Conservation (phyloP, 192 early-diverging fungal genomes). For the Podila epicladia region DNA sequence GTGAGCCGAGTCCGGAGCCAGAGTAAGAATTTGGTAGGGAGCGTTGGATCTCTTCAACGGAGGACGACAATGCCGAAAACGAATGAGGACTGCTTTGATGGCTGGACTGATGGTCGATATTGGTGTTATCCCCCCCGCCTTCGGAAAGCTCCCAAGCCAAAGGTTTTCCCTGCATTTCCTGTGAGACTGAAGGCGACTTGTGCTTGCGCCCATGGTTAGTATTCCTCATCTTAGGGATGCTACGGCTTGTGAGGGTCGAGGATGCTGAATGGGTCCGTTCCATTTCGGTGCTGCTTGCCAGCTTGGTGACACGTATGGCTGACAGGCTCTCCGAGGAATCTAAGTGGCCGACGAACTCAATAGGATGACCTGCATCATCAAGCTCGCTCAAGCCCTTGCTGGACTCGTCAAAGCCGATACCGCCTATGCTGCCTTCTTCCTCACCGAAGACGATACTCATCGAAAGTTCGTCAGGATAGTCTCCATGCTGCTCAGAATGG, state of each 20-base stretch:
- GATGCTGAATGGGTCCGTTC: conserved; percentile 30
- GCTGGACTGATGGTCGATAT: background rate
- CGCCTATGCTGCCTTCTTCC: conserved; percentile 3
- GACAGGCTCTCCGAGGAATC: background rate
- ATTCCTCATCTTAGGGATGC: conserved; percentile 13
- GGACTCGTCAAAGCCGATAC: conserved; percentile 14
- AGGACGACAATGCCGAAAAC: conserved; percentile 30
- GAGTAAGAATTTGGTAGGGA: conserved; percentile 33
- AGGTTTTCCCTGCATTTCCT: conserved; percentile 18
- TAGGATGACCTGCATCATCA: background rate
- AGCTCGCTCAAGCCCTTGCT: background rate
- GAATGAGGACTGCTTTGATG: conserved; percentile 16
- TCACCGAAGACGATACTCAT: conserved; percentile 48
- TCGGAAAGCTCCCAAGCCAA: conserved; percentile 19
- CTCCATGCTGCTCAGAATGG: conserved; percentile 21
- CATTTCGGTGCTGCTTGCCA: conserved; percentile 20
- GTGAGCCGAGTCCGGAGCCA: conserved; percentile 36
- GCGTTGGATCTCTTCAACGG: conserved; percentile 46
- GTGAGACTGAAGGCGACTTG: conserved; percentile 27
- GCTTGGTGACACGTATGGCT: background rate
- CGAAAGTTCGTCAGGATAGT: conserved; percentile 30
- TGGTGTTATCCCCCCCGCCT: background rate
- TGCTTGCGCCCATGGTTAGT: conserved; percentile 14
- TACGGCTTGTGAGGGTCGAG: conserved; percentile 34
- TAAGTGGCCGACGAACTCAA: background rate